Conservation (phyloP, 371 early-diverging fungal species). For the Blakeslea trispora region DNA sequence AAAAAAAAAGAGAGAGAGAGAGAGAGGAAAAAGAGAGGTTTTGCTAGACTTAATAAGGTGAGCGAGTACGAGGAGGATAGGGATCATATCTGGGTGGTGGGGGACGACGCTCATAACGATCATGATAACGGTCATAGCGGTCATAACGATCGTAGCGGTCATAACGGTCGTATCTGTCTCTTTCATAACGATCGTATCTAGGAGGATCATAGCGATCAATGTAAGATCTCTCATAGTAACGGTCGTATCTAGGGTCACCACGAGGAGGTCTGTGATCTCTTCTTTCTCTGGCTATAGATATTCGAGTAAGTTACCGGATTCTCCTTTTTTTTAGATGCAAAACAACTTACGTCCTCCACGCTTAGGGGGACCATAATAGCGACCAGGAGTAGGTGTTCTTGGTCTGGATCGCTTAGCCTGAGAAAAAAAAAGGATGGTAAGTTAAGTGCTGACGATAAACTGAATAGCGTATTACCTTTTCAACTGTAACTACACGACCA, state of each 20-base stretch:
- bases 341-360: slow-evolving; percentile 41
- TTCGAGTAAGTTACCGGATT: no score
- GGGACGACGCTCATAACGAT: slow-evolving; percentile 61
- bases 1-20: no score
- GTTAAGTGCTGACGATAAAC: no score
- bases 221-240: slow-evolving; percentile 55
- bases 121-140: slow-evolving; percentile 49
- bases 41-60: slow-evolving; percentile 40
- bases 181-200: slow-evolving; percentile 54
- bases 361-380: slow-evolving; percentile 84
- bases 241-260: slow-evolving; percentile 48
- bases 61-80: slow-evolving; percentile 55
- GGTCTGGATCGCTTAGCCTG: slow-evolving; percentile 74
- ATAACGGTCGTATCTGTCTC: slow-evolving; percentile 60
- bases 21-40: no score
- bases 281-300: slow-evolving; percentile 36
- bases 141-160: slow-evolving; percentile 54
- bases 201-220: slow-evolving; percentile 60
- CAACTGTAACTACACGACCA: slow-evolving; percentile 74
- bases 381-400: slow-evolving; percentile 87
- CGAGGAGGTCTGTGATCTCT: slow-evolving; percentile 33
- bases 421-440: not conserved
- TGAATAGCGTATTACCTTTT: no score
- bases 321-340: no score
- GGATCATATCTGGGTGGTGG: slow-evolving; percentile 58